Evolutionary conservation across 2,329 filamentous ascomycete genomes (phyloP), one percentile per base, ranked within the genome.

Genomic region (Neurospora sp.): DNA sequence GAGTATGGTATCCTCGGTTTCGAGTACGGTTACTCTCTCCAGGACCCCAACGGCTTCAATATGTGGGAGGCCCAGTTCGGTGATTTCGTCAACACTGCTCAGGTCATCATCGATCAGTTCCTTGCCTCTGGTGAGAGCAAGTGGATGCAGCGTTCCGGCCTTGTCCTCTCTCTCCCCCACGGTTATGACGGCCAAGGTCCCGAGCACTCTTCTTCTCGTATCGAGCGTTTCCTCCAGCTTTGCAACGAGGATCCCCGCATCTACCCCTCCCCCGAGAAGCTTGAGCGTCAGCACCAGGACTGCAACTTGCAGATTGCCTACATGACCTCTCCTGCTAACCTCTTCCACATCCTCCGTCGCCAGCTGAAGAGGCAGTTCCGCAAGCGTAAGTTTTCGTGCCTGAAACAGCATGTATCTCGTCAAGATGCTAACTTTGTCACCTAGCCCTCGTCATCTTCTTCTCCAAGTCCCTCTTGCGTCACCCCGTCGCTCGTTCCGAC

Each of bases 31-130:
- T 99, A 99, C 85, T 99, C 96, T 3, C 84, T 99, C 72, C 97
- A 94, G 37, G 98, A 96, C 38, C 96, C 96, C 70, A 97, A 97
- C 79, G 95, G 96, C 43, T 88, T 99, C 36, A 95, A 99, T 76
- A 97, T 99, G 89, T 99, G 96, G 96, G 96, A 99, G 84, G 96
- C 96, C 43, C 96, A 99, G 82, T 99, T 99, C 78, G 96, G 96
- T 86, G 96, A 99, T 82, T 99, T 99, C 78, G 96, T 96, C 86
- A 99, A 99, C 87, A 99, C 97, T 78, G 95, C 96, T 62, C 96
- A 99, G 83, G 97, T 93, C 81, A 96, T 99, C 82, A 96, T 99
- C 78, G 96, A 99, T 81, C 96, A 99, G 83, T 99, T 99, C 83
- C 91, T 99, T 76, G 95, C 96, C 67, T 97, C 96, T 72, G 96